Percentiles rank a stretch among this genome's conserved stretches.
Evolutionary conservation across 495 filamentous ascomycete genomes (phyloP).

Genomic region (Aspergillus funiculosus): DNA sequence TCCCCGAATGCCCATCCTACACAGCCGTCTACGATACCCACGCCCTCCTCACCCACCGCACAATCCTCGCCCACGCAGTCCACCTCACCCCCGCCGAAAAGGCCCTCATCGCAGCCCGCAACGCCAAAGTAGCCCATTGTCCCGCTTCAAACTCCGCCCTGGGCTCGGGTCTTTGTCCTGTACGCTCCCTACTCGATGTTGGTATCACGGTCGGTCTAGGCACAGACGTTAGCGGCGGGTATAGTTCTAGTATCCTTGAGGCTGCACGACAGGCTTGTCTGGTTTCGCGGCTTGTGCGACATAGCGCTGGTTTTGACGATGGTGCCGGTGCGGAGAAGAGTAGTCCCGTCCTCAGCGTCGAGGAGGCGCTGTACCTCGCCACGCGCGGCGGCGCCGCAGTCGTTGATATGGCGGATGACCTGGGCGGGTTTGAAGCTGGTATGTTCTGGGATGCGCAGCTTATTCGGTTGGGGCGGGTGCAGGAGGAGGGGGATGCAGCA

Average conservation of each 20-base stretch:
- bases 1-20: conserved; percentile 61
- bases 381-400: conserved; percentile 63
- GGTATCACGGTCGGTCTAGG: conserved; percentile 79
- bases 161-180: conserved; percentile 64
- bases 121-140: conserved; percentile 73
- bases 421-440: conserved; percentile 71
- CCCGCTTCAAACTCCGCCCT: conserved; percentile 79
- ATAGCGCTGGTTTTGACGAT: no score
- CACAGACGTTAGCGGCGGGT: conserved; percentile 86
- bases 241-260: conserved; percentile 69
- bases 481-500: background rate
- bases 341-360: conserved; percentile 59
- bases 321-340: conserved; percentile 6
- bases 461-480: conserved; percentile 47
- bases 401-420: conserved; percentile 55
- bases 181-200: conserved; percentile 64
- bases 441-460: conserved; percentile 83
- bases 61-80: conserved; percentile 82
- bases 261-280: conserved; percentile 72
- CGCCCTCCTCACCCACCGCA: conserved; percentile 63
- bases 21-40: conserved; percentile 70
- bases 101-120: conserved; percentile 51
- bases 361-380: conserved; percentile 82
- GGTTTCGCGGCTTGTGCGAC: conserved; percentile 53
- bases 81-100: conserved; percentile 64